Base-by-base conservation (phyloP, 2,329 filamentous ascomycete genomes). In the Fusarium dimerum region DNA sequence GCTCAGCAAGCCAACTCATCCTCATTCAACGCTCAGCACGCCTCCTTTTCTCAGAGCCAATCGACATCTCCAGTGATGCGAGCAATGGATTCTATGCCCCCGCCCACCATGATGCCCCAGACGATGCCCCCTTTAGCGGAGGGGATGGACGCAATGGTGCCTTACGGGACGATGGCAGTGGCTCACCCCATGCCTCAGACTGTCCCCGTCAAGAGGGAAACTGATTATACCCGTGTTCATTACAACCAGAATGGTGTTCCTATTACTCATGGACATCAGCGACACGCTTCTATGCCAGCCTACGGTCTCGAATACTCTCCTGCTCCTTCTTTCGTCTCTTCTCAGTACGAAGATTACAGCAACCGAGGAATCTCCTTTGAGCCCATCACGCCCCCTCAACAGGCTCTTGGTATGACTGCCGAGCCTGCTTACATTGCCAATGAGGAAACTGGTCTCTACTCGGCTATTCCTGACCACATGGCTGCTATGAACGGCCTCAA, bases 1-100 rank as follows among this genome's bases (percentile, higher is more conserved):
- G 92, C 93, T 44, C 94, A 99, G 76, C 94, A 97, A 82, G 93
- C 92, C 73, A 97, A 96, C 78, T 95, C 93, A 8, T 97, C 94
- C 4, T 96, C 93, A 2, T 97, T 97, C 81, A 91, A 85, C 74
- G 90, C 89, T 59, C 89, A 92, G 66, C 83, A 86, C 66, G 72
- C 86, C 64, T 83, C 86, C 64, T 87, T 84, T 74, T 74, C 82
- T 48, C 89, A 89, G 68, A 89, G 88, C 48, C 91, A 96, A 73
- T 87, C 89, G 56, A 87, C 88, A 40, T 96, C 94, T 44, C 92
- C 94, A 43, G 89, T 94, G 65, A 88, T 96, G 82, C 86, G 92
- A 71, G 86, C 89, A 51, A 89, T 94, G 76, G 93, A 97, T 73
- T 87, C 90, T 9, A 97, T 97, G 94, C 91, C 92, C 62, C 91